These are phyloP conservation scores for Globisporangium middletonii DNA, from an alignment of 352 stramenopile genomes.

Conservation along the genomic window DNA sequence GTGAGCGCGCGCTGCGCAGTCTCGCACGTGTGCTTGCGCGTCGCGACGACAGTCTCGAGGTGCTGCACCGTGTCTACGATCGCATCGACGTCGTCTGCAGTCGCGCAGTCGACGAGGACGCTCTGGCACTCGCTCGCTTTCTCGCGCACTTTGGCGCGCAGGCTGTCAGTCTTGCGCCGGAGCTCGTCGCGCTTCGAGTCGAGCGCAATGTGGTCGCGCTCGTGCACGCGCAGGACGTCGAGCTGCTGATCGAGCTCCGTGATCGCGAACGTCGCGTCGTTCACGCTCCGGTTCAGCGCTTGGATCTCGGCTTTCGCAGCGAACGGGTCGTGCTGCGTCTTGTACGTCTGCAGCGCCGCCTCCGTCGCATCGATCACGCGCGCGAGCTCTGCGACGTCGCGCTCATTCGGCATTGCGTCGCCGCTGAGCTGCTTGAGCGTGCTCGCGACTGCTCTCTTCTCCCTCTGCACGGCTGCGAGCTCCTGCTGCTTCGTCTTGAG, in stretches of 20 bases:
- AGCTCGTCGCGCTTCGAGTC: slow-evolving; percentile 43
- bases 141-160: slow-evolving; percentile 33
- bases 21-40: slow-evolving; percentile 17
- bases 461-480: slow-evolving; percentile 27
- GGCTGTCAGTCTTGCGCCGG: slow-evolving; percentile 35
- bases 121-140: slow-evolving; percentile 41
- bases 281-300: slow-evolving; percentile 31
- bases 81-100: background rate
- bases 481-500: slow-evolving; percentile 38
- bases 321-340: slow-evolving; percentile 30
- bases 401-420: slow-evolving; percentile 31
- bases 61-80: slow-evolving; percentile 16
- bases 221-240: slow-evolving; percentile 39
- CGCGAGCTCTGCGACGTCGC: slow-evolving; percentile 42
- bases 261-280: slow-evolving; percentile 36
- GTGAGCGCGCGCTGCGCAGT: slow-evolving; percentile 23
- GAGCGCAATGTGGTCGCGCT: slow-evolving; percentile 39
- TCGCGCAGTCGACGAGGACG: slow-evolving; percentile 15
- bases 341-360: slow-evolving; percentile 33
- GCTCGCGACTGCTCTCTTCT: slow-evolving; percentile 34
- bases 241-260: slow-evolving; percentile 44
- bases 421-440: slow-evolving; percentile 37
- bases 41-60: slow-evolving; percentile 21
- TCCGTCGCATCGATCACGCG: slow-evolving; percentile 40
- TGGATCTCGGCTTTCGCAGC: slow-evolving; percentile 38